Percentiles rank a stretch among this genome's conserved stretches.
Evolutionary conservation across 768 basidiomycete genomes (phyloP).

Genomic region (Cyathus striatus): DNA sequence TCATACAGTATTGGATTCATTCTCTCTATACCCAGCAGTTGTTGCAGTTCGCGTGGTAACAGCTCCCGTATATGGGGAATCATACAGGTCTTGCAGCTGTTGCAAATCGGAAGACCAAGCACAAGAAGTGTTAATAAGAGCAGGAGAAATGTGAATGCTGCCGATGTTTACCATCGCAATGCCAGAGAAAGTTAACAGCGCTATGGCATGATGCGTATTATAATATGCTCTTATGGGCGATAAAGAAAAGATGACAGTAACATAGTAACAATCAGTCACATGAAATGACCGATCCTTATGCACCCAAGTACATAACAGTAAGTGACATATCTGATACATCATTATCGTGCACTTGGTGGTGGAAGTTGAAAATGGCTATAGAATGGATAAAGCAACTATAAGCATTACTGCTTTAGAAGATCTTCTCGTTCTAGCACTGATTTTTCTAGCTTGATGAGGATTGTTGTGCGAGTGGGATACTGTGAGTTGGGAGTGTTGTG

Average conservation of each 20-base stretch:
- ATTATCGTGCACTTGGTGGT: too few relatives aligned
- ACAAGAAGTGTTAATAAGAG: constrained; percentile 75
- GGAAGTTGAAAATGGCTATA: too few relatives aligned
- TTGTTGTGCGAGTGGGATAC: constrained; percentile 84
- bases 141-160: constrained; percentile 50
- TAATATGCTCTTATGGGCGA: too few relatives aligned
- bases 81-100: constrained; percentile 64
- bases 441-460: constrained; percentile 93
- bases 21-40: constrained; percentile 64
- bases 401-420: constrained; percentile 55
- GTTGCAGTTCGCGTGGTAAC: constrained; percentile 81
- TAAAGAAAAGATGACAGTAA: too few relatives aligned
- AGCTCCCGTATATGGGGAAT: constrained; percentile 66
- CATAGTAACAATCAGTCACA: too few relatives aligned
- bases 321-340: too few relatives aligned
- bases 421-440: constrained; percentile 93
- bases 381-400: neutral
- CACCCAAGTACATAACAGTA: too few relatives aligned
- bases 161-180: constrained; percentile 52
- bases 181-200: neutral
- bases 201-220: too few relatives aligned
- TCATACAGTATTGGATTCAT: constrained; percentile 56
- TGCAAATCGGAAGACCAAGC: constrained; percentile 71
- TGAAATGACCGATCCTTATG: too few relatives aligned
- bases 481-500: constrained; percentile 85